Conservation (phyloP, 208 protist species). For the Plasmodiophora brassicae region DNA sequence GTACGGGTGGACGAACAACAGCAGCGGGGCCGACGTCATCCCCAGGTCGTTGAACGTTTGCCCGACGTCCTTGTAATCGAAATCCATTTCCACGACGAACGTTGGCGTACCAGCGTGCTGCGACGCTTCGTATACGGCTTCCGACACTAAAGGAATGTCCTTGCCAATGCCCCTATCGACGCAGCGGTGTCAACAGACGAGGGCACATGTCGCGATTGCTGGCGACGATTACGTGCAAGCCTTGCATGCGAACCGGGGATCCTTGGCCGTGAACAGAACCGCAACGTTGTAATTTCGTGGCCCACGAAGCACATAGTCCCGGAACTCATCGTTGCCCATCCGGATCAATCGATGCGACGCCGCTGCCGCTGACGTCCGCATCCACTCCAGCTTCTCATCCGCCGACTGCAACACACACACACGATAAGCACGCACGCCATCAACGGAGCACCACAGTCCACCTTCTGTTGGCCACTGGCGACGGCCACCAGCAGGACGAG, state of each 20-base stretch:
- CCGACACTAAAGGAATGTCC: not conserved
- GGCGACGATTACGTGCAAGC: not conserved
- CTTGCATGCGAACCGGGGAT: not conserved
- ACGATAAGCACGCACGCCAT: no score
- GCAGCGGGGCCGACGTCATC: not conserved
- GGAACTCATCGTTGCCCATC: not conserved
- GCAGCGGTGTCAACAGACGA: not conserved
- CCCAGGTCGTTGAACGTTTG: not conserved
- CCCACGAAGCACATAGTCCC: not conserved
- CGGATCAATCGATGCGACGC: no score
- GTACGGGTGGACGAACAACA: not conserved
- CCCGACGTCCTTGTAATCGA: not conserved
- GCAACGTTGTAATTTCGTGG: not conserved
- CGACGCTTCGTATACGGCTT: not conserved
- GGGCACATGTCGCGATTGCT: not conserved
- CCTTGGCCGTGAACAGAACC: not conserved
- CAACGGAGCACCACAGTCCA: no score
- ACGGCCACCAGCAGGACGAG: no score
- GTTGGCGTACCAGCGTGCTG: not conserved
- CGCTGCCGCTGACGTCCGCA: no score
- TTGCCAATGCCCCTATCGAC: not conserved
- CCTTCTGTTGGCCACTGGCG: no score
- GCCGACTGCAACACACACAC: no score
- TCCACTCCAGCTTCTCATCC: no score
- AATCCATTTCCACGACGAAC: not conserved